Evolutionary conservation across 1,284 basidiomycete genomes (phyloP), one percentile per base, ranked within the genome.

Genomic region (Trichosporon ovoides): DNA sequence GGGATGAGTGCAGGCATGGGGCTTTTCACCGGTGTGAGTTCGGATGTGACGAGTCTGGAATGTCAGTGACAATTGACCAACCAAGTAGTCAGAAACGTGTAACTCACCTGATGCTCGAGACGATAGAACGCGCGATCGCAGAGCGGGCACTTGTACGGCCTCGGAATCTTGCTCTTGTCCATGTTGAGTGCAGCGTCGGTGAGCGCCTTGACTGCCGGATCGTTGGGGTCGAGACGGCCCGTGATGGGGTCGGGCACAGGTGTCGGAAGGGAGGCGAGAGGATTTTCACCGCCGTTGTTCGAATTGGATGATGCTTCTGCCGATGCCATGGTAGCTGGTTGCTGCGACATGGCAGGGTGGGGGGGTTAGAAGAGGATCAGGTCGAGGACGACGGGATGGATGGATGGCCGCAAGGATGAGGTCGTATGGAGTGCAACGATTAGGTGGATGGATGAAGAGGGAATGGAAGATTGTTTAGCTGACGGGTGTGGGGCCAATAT

Each of bases 11-110:
- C 95, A 98, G 34, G 86, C 84, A 73, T 97, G 97, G 1, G 95
- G 95, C 72, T 96, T 97, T 77, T 98, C 95, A 67, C 95, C 95
- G 0, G 95, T 98, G 77, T 98, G 95, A 0, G 94, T 98, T 59
- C 95, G 88, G 57, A 98, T 95, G 75, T 98, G 95, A 58, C 95
- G 87, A 19, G 94, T 98, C 89, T 98, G 77, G 53, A n/a, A 35
- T 34, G 52, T 56, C 38, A 57, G 52, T 6, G 24, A 28, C 14
- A 13, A 10, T 9, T 9, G 4, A 4, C 5, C 5, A 9, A 31
- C 4, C 28, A 9, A 5, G 28, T 31, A 4, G 5, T 4, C 20
- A 22, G 36, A 38, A n/a, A n/a, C n/a, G 16, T 37, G 54, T 51
- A 16, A 80, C 84, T 62, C 67, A 89, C 91, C 84, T 92, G 91